Base-by-base conservation (phyloP, 345 rosid genomes). In the Brassica rapa region DNA sequence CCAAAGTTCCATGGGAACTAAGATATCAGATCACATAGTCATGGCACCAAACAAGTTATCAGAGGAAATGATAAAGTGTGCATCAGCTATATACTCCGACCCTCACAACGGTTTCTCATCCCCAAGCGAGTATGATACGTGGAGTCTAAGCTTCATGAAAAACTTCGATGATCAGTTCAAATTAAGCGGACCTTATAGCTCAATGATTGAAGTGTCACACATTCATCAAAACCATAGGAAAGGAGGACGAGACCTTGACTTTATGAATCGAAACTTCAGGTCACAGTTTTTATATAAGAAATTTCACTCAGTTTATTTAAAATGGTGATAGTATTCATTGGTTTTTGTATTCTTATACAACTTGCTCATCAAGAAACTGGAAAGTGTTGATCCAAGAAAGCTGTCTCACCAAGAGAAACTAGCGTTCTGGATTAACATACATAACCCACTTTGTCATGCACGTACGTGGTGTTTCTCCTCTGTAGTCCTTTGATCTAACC, bases 181-280 rank as follows among this genome's bases (percentile, higher is more conserved):
- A 56, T 95, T 93, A 75, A 95, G 98, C 32, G 99, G 99, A 77
- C 98, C 99, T 8, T 93, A 95, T 76, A 90, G 93, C 86, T 86
- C 94, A 51, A 91, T 93, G 98, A 81, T 90, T 4, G 99, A 95
- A 83, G 95, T 95, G 56, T 89, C 90, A 27, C 81, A 87, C 82
- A 90, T 95, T 79, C 87, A 86, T 53, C 82, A 88, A 71, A 91
- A 93, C 78, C 88, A 86, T 70, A 87, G 85, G 82, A 95, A 19
- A 19, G 21, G 91, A 84, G 74, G 87, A 71, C 86, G 89, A 6
- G 93, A 91, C 65, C 90, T 90, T 46, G 96, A 93, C 72, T 81
- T 86, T 72, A 83, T 95, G 84, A 87, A 91, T 39, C 88, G 88
- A 85, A 89, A 91, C 85, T 91, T 88, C 86, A 89, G 94, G 99